phyloP scores from a whole-genome alignment of 2,329 filamentous ascomycete species.

The Pezicula carpinea region DNA sequence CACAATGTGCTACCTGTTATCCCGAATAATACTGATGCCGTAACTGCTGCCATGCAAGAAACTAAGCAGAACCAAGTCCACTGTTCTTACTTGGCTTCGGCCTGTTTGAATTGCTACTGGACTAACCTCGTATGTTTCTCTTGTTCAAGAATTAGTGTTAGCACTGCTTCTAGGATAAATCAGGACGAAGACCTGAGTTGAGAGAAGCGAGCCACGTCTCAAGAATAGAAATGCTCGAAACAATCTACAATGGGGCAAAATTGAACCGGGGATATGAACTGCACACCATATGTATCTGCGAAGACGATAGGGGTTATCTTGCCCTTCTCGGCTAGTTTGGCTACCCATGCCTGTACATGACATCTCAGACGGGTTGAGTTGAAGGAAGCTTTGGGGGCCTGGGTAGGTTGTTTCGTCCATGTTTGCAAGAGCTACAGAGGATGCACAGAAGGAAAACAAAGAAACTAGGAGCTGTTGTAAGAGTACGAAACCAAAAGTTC shows the following conservation, averaged over 20 bases:
- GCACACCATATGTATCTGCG: conserved; percentile 49
- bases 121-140: no score
- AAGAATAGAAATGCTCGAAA: no score
- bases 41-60: conserved; percentile 62
- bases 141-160: no score
- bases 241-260: no score
- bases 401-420: background rate
- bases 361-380: conserved; percentile 9
- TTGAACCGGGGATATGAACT: no score
- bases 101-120: no score
- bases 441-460: no score
- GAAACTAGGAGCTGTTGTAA: no score
- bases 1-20: conserved; percentile 60
- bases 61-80: conserved; percentile 54
- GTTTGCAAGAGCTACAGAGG: background rate
- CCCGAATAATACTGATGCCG: conserved; percentile 58
- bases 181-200: no score
- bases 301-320: conserved; percentile 64
- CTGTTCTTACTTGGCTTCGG: conserved; percentile 53
- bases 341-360: conserved; percentile 32
- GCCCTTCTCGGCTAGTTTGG: conserved; percentile 52
- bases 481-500: no score
- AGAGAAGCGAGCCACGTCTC: no score
- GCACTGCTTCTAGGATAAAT: no score
- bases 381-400: background rate